phyloP scores from a whole-genome alignment of 495 filamentous ascomycete species.

The Ramalina intermedia region DNA sequence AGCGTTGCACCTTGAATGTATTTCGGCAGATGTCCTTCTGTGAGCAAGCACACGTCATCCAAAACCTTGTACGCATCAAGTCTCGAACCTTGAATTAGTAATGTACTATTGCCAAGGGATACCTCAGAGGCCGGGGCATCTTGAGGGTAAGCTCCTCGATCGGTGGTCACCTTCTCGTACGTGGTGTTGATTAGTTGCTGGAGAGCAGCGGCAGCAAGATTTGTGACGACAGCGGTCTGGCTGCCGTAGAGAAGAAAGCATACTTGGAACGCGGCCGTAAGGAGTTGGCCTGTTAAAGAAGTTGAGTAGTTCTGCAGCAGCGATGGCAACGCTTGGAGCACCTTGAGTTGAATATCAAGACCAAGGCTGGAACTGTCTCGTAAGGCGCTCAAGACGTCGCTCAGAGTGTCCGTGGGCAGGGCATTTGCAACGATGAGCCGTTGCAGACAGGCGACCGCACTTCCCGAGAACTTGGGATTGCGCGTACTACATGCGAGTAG shows the following conservation, averaged over 20 bases:
- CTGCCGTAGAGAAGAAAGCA: constrained; percentile 80
- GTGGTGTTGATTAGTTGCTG: constrained; percentile 86
- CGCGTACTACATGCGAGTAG: constrained; percentile 79
- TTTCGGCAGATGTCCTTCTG: constrained; percentile 66
- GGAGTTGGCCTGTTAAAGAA: constrained; percentile 64
- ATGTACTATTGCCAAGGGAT: constrained; percentile 41
- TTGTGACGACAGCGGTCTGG: constrained; percentile 83
- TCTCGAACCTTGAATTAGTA: constrained; percentile 58
- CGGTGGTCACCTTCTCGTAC: constrained; percentile 77
- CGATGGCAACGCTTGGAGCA: constrained; percentile 84
- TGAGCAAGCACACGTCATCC: constrained; percentile 77
- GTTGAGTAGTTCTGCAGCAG: constrained; percentile 80
- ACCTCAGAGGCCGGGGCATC: constrained; percentile 43
- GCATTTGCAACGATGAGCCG: constrained; percentile 68
- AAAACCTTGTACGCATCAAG: constrained; percentile 79
- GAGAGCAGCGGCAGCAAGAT: constrained; percentile 84
- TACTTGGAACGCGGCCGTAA: constrained; percentile 71
- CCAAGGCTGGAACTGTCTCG: constrained; percentile 66
- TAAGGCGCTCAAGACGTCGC: constrained; percentile 74
- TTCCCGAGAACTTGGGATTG: constrained; percentile 77
- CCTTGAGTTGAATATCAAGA: constrained; percentile 89
- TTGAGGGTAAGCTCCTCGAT: constrained; percentile 47
- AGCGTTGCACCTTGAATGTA: constrained; percentile 65
- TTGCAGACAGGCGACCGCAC: constrained; percentile 77
- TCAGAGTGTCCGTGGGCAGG: constrained; percentile 56